A percentile compares a stretch with the other conserved stretches of the same genome.
Evolutionary conservation across 768 basidiomycete genomes (phyloP).

Genomic region (Phlebiopsis flavidoalba): DNA sequence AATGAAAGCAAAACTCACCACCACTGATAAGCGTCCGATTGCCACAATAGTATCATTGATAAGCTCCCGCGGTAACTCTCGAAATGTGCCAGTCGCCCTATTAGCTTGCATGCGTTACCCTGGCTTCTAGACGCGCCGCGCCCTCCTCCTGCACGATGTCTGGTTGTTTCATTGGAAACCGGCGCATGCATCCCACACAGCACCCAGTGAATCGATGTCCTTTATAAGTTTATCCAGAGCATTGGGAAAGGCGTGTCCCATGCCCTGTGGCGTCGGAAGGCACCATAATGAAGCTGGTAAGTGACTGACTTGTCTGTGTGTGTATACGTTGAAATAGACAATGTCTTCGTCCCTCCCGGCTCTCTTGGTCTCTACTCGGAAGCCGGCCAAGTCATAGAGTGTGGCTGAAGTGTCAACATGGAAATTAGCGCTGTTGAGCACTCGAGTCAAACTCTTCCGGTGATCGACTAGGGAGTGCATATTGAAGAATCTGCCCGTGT

Average conservation of each 20-base stretch:
- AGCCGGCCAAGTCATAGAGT: neutral
- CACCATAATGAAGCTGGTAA: neutral
- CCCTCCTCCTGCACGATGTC: neutral
- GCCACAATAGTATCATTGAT: neutral
- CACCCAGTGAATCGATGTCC: neutral
- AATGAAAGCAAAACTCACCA: neutral
- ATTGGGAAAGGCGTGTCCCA: neutral
- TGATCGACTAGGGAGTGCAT: neutral
- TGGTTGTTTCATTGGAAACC: neutral
- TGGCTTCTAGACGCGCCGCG: neutral
- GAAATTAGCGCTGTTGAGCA: neutral
- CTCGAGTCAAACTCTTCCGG: neutral
- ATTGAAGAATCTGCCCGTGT: neutral
- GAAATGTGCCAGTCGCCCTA: neutral
- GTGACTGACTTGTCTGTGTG: constrained; percentile 1
- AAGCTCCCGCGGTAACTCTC: neutral
- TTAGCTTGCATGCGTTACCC: neutral
- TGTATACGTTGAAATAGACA: constrained; percentile 1
- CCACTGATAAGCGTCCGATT: neutral
- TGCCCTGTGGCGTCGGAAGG: neutral
- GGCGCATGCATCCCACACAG: neutral
- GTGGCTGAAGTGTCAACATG: neutral
- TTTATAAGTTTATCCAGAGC: neutral
- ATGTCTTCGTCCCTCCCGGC: neutral
- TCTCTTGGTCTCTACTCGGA: neutral